phyloP scores from a whole-genome alignment of 345 rosid genomes.

The Populus deltoides region DNA sequence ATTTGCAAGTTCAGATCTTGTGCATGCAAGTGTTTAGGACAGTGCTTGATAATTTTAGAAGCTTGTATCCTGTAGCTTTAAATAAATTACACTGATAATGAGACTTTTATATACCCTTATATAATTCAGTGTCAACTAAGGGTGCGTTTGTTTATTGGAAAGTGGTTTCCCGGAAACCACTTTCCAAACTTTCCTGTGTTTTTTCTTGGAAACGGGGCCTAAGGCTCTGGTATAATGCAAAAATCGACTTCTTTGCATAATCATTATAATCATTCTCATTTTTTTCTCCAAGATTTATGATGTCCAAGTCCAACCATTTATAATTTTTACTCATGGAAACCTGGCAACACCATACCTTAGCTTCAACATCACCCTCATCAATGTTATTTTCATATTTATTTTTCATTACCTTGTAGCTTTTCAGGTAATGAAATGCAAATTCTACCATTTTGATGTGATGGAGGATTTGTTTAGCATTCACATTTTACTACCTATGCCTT shows the following conservation, averaged over 20 bases:
- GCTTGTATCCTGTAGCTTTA: too few relatives aligned
- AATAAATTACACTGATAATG: too few relatives aligned
- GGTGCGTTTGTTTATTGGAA: too few relatives aligned
- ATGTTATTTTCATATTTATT: neutral
- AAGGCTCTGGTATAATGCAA: neutral
- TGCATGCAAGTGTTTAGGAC: too few relatives aligned
- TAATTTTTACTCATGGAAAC: neutral
- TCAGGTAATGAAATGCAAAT: neutral
- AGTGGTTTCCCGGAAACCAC: too few relatives aligned
- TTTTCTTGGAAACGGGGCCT: too few relatives aligned
- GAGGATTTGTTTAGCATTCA: too few relatives aligned
- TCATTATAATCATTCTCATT: neutral
- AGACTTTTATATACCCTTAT: too few relatives aligned
- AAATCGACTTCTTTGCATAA: neutral
- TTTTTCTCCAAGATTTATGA: neutral
- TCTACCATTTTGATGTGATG: neutral
- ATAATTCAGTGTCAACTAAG: too few relatives aligned
- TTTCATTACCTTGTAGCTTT: neutral
- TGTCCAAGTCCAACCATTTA: neutral
- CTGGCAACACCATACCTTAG: neutral
- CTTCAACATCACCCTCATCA: neutral
- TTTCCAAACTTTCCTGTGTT: too few relatives aligned
- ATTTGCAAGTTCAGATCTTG: too few relatives aligned
- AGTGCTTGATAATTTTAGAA: too few relatives aligned
- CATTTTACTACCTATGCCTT: neutral